Percentiles rank a stretch among this genome's conserved stretches.
These are phyloP conservation scores for Candida pseudocylindracea DNA, from an alignment of 1,139 yeast species.

Conservation along the genomic window DNA sequence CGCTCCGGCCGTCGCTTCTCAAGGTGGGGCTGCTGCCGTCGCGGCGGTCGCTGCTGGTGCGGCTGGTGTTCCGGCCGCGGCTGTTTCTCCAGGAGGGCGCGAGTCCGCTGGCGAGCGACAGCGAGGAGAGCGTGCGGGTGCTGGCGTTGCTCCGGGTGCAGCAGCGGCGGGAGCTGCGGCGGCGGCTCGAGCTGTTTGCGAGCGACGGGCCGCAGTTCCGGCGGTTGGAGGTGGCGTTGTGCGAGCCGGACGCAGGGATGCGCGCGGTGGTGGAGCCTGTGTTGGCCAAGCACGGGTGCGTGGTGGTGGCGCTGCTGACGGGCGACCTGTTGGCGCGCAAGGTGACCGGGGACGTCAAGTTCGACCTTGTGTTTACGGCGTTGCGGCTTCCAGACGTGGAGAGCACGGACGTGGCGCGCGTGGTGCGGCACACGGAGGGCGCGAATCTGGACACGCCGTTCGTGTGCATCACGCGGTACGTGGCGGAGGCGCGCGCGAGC, in stretches of 20 bases:
- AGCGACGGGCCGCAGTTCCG: background rate
- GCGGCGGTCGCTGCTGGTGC: too few species aligned
- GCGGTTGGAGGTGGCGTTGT: slow-evolving; percentile 42
- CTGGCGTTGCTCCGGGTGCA: slow-evolving; percentile 33
- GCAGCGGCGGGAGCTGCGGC: slow-evolving; percentile 27
- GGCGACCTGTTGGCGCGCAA: slow-evolving; percentile 72
- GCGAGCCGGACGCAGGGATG: slow-evolving; percentile 76
- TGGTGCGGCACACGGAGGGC: slow-evolving; percentile 58
- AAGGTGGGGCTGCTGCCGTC: slow-evolving; percentile 6
- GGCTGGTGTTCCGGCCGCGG: slow-evolving; percentile 1
- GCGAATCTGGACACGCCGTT: slow-evolving; percentile 60
- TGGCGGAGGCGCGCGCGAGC: slow-evolving; percentile 36
- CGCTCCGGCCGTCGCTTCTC: slow-evolving; percentile 14
- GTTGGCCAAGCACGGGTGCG: slow-evolving; percentile 54
- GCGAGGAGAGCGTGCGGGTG: slow-evolving; percentile 25
- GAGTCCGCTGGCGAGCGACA: slow-evolving; percentile 51
- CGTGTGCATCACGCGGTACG: slow-evolving; percentile 54
- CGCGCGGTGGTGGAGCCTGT: slow-evolving; percentile 45
- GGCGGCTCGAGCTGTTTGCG: slow-evolving; percentile 6
- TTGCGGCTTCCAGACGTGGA: slow-evolving; percentile 42
- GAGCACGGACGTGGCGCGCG: slow-evolving; percentile 56
- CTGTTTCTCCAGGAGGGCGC: slow-evolving; percentile 13
- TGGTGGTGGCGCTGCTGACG: slow-evolving; percentile 54
- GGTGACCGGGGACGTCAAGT: slow-evolving; percentile 66
- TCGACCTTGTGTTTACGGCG: slow-evolving; percentile 69